Evolutionary conservation across 2,329 filamentous ascomycete genomes (phyloP), one percentile per base, ranked within the genome.

Genomic region (Alternaria postmessia): DNA sequence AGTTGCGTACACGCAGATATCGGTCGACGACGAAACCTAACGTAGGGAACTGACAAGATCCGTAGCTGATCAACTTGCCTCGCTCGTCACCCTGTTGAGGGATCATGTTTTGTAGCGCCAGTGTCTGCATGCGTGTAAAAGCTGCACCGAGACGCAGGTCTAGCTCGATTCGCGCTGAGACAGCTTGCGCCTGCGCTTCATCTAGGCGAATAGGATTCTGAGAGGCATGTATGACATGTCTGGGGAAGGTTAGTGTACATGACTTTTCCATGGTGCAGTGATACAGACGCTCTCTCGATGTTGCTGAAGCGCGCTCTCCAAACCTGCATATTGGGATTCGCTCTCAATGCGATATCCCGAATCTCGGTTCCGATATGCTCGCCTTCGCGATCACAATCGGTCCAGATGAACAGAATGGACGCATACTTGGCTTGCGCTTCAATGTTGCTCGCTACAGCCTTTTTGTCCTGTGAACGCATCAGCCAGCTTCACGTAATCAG

Each of bases 1-100:
- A 99, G 69, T 96, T 97, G 64, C 92, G 89, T 52, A 99, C 95
- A 51, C 92, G 89, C 70, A 97, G 92, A 77, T 98, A 99, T 48
- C 94, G 88, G 78, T 99, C 95, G 7, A 99, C 95, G 1, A 99
- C 94, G 67, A 99, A 99, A 0, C 95, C 95, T 5, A 99, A 84
- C 0, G 95, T 98, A 1, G 95, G 95, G 72, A 99, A 99, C 76
- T 99, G 95, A 68, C 95, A 99, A 4, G 94, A 97, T 87, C 92
- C 93, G 73, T 97, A 97, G 77, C 93, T 96, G 51, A 97, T 86
- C 1, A 91, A 81, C 41, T 77, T 78, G 56, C 87, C 82, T 2
- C 88, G 82, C 47, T 88, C 83, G 41, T 86, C 83, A 61, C 96
- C 80, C 2, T 87, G 85, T 0, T 87, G 63, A 3, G 72, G 89